Evolutionary conservation across 805 yeast genomes (phyloP).

Genomic region (Isabelozyma rhagii): DNA sequence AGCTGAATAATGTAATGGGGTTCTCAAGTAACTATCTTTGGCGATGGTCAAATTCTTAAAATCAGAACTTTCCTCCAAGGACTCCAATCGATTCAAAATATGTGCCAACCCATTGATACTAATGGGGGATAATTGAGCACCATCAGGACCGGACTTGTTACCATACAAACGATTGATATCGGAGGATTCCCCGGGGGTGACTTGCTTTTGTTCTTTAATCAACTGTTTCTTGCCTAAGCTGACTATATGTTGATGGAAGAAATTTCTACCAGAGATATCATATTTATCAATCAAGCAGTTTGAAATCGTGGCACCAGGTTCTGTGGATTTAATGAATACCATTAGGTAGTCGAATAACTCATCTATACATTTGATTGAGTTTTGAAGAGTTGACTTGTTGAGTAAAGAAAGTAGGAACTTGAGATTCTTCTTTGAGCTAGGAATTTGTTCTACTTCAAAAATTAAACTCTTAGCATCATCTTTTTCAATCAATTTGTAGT

Average conservation of each 20-base stretch:
- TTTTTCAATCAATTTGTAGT: slow-evolving; percentile 19
- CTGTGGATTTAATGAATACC: slow-evolving; percentile 35
- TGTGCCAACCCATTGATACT: slow-evolving; percentile 54
- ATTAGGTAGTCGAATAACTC: slow-evolving; percentile 47
- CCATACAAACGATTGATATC: slow-evolving; percentile 23
- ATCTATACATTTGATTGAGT: slow-evolving; percentile 57
- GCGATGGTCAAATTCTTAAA: slow-evolving; percentile 44
- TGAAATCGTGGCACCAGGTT: slow-evolving; percentile 7
- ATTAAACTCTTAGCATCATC: slow-evolving; percentile 47
- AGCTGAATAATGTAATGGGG: slow-evolving; percentile 88
- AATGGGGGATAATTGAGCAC: slow-evolving; percentile 50
- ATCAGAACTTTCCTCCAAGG: slow-evolving; percentile 2
- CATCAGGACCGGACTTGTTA: slow-evolving; percentile 44
- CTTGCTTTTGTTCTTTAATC: slow-evolving; percentile 25
- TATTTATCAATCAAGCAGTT: slow-evolving; percentile 46
- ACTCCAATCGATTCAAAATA: slow-evolving; percentile 51
- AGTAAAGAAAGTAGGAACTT: slow-evolving; percentile 58
- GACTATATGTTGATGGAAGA: slow-evolving; percentile 81
- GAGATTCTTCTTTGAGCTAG: slow-evolving; percentile 46
- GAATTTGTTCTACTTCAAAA: slow-evolving; percentile 34
- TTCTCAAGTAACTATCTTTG: slow-evolving; percentile 71
- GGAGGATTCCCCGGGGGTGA: slow-evolving; percentile 40
- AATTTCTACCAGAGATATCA: slow-evolving; percentile 79
- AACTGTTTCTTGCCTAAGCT: slow-evolving; percentile 65
- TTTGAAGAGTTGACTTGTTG: slow-evolving; percentile 59